phyloP scores from a whole-genome alignment of 2,329 filamentous ascomycete genomes.

The Lachnellula subtilissima region DNA sequence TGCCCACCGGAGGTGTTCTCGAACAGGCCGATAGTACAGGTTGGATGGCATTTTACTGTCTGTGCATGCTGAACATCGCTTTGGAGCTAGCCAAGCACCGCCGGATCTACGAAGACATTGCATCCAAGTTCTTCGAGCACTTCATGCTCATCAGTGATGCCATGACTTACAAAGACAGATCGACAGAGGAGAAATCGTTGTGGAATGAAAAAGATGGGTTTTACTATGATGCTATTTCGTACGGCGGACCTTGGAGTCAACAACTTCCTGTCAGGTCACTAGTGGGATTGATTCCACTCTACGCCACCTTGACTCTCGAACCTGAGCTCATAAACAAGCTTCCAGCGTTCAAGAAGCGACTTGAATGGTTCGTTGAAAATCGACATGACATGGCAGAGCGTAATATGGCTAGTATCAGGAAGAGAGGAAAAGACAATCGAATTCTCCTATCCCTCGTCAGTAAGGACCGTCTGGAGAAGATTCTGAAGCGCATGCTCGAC shows the following conservation, averaged over 20 bases:
- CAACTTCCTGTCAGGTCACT: conserved; percentile 89
- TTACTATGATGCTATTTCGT: conserved; percentile 98
- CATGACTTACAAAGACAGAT: conserved; percentile 76
- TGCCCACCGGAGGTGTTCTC: conserved; percentile 87
- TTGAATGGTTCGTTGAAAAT: conserved; percentile 93
- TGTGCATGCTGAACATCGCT: conserved; percentile 95
- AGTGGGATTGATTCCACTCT: conserved; percentile 89
- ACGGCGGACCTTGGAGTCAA: conserved; percentile 88
- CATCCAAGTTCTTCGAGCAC: conserved; percentile 98
- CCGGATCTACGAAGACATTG: conserved; percentile 92
- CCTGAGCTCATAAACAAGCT: conserved; percentile 90
- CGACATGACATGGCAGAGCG: conserved; percentile 80
- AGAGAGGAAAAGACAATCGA: conserved; percentile 83
- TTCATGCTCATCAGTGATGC: conserved; percentile 98
- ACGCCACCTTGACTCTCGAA: conserved; percentile 86
- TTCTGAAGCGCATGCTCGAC: conserved; percentile 86
- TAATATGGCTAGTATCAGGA: conserved; percentile 90
- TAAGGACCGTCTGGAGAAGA: conserved; percentile 85
- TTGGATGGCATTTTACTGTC: conserved; percentile 98
- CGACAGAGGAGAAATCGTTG: conserved; percentile 71
- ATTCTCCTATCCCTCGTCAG: conserved; percentile 86
- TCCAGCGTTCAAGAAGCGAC: conserved; percentile 84
- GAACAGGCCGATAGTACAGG: conserved; percentile 97
- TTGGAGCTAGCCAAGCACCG: conserved; percentile 93
- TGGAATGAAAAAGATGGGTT: conserved; percentile 98